Evolutionary conservation across 148 eudicot genomes (phyloP).

Genomic region (Amaranthus hypochondriacus): DNA sequence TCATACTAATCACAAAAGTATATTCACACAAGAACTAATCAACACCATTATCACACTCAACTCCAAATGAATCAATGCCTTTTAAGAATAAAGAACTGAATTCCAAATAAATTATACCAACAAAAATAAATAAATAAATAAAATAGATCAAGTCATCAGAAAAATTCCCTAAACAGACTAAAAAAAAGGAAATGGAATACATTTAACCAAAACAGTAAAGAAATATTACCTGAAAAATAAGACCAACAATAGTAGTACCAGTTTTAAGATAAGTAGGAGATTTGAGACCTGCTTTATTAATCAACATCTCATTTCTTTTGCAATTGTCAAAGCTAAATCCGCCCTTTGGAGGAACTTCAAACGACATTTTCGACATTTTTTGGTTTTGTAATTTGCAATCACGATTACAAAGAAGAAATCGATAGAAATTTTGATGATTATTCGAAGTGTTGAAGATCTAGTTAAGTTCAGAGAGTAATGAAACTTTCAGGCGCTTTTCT

Average conservation of each 20-base stretch:
- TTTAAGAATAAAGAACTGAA: no score
- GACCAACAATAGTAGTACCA: constrained; percentile 83
- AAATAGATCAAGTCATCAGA: neutral
- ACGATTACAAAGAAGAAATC: neutral
- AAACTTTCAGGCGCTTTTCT: no score
- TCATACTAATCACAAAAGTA: neutral
- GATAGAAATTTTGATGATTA: neutral
- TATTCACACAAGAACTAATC: neutral
- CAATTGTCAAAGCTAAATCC: constrained; percentile 72
- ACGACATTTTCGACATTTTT: constrained; percentile 37
- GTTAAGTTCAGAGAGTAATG: no score
- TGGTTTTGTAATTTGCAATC: neutral
- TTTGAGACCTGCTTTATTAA: constrained; percentile 46
- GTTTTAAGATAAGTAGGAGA: constrained; percentile 56
- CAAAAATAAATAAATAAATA: neutral
- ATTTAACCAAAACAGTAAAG: neutral
- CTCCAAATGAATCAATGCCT: no score
- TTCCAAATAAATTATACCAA: no score
- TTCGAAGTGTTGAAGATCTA: neutral
- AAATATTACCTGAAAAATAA: constrained; percentile 53
- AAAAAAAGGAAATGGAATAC: neutral
- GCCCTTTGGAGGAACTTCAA: constrained; percentile 59
- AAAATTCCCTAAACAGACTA: neutral
- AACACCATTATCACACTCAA: neutral
- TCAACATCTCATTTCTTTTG: constrained; percentile 65